These are phyloP conservation scores for Penicillium daleae DNA, from an alignment of 495 filamentous ascomycete species.

Conservation along the genomic window DNA sequence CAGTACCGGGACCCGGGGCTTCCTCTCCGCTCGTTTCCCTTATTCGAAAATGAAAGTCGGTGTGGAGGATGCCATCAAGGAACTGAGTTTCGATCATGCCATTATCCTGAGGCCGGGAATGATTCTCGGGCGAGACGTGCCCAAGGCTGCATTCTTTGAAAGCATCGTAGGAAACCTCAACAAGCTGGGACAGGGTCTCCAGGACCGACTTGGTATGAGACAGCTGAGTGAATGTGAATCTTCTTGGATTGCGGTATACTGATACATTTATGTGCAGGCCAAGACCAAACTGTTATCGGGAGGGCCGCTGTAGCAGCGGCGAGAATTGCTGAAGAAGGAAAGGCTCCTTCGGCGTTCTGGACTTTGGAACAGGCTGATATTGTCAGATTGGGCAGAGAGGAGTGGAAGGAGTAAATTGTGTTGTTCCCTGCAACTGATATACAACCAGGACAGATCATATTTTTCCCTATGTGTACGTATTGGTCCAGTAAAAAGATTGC, in stretches of 20 bases:
- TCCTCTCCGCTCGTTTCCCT: slow-evolving; percentile 31
- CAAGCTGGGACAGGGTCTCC: slow-evolving; percentile 32
- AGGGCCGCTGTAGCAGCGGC: slow-evolving; percentile 44
- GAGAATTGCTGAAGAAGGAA: slow-evolving; percentile 36
- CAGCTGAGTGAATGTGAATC: background rate
- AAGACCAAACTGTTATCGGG: slow-evolving; percentile 41
- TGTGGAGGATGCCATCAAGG: slow-evolving; percentile 45
- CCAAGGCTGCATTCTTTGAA: slow-evolving; percentile 38
- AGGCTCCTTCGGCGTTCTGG: slow-evolving; percentile 42
- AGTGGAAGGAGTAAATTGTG: slow-evolving; percentile 36
- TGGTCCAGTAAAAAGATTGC: too few relatives aligned
- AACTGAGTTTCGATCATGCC: slow-evolving; percentile 41
- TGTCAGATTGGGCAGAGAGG: slow-evolving; percentile 37
- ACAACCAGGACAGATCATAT: too few relatives aligned
- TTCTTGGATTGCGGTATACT: slow-evolving; percentile 1
- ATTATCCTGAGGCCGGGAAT: slow-evolving; percentile 44
- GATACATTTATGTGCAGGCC: slow-evolving; percentile 23
- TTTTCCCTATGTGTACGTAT: too few relatives aligned
- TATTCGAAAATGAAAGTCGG: slow-evolving; percentile 47
- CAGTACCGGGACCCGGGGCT: slow-evolving; percentile 36
- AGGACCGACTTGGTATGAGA: slow-evolving; percentile 38
- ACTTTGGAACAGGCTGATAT: slow-evolving; percentile 41
- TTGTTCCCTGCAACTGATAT: background rate
- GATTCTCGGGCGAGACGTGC: slow-evolving; percentile 40
- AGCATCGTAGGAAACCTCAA: slow-evolving; percentile 31